Conservation (phyloP, 2,329 filamentous ascomycete species). For the Geoglossum cookeanum region DNA sequence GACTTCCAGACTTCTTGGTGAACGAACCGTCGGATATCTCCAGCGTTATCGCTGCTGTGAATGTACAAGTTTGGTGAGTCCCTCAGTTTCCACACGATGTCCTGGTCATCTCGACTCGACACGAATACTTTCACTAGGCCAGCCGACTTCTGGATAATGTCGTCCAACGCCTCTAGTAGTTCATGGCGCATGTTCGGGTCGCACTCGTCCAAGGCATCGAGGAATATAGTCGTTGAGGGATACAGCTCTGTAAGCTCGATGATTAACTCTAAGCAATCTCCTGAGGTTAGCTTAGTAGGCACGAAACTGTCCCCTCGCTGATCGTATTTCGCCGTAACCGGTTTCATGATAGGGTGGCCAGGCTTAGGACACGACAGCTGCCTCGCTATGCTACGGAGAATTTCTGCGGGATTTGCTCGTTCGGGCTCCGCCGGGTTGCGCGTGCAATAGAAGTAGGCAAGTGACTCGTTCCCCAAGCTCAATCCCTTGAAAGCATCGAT, state of each 20-base stretch:
- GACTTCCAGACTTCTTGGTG: background rate
- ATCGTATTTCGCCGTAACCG: background rate
- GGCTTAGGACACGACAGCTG: background rate
- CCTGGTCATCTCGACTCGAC: background rate
- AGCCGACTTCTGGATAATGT: background rate
- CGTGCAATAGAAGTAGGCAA: background rate
- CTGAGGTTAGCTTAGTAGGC: background rate
- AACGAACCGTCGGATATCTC: background rate
- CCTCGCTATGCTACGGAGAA: background rate
- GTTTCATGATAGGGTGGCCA: background rate
- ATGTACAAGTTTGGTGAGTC: background rate
- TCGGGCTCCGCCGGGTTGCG: background rate
- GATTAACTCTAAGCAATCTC: background rate
- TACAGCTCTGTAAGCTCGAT: background rate
- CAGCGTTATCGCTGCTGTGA: background rate
- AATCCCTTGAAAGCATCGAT: background rate
- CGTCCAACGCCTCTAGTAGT: background rate
- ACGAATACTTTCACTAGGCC: background rate
- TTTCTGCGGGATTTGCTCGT: background rate
- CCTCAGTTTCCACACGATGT: background rate
- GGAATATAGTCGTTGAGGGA: background rate
- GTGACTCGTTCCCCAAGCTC: background rate
- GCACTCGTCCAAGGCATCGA: background rate
- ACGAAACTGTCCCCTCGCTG: background rate
- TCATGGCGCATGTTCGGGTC: background rate